These are phyloP conservation scores for Claviceps quebecensis DNA, from an alignment of 2,329 filamentous ascomycete genomes.

Conservation along the genomic window DNA sequence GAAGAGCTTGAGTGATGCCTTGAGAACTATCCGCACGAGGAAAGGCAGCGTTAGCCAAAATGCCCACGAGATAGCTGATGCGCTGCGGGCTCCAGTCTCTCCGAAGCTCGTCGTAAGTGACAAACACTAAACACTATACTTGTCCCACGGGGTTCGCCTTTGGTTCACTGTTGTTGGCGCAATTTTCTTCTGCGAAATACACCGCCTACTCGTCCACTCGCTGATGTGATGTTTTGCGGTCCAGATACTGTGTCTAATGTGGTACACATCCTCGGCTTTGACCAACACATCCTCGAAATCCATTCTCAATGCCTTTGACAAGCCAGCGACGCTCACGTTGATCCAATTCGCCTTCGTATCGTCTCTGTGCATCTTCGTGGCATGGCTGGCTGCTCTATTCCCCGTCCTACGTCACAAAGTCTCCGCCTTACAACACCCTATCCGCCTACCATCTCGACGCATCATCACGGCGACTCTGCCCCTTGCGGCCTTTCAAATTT, in stretches of 20 bases:
- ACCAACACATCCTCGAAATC: constrained; percentile 98
- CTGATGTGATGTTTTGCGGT: constrained; percentile 8
- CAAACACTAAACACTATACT: background rate
- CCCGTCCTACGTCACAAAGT: constrained; percentile 56
- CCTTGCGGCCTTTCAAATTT: constrained; percentile 81
- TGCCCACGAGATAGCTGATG: constrained; percentile 84
- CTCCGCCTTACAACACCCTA: constrained; percentile 70
- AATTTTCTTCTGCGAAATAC: background rate
- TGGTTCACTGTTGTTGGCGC: no score
- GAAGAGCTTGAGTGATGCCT: constrained; percentile 82
- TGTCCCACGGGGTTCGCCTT: no score
- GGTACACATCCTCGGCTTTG: constrained; percentile 90
- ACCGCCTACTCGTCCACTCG: background rate
- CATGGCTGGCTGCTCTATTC: constrained; percentile 60
- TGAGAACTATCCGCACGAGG: constrained; percentile 65
- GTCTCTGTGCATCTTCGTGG: constrained; percentile 68
- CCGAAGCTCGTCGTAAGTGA: constrained; percentile 64
- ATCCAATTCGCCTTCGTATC: constrained; percentile 91
- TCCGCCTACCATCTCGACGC: constrained; percentile 66
- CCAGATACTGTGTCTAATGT: constrained; percentile 71
- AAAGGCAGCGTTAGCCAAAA: constrained; percentile 83
- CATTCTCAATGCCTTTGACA: constrained; percentile 81
- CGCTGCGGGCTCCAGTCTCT: constrained; percentile 79
- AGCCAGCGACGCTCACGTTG: constrained; percentile 80
- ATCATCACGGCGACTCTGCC: constrained; percentile 82